phyloP scores from a whole-genome alignment of 306 rosid genomes.

The Trifolium dubium region DNA sequence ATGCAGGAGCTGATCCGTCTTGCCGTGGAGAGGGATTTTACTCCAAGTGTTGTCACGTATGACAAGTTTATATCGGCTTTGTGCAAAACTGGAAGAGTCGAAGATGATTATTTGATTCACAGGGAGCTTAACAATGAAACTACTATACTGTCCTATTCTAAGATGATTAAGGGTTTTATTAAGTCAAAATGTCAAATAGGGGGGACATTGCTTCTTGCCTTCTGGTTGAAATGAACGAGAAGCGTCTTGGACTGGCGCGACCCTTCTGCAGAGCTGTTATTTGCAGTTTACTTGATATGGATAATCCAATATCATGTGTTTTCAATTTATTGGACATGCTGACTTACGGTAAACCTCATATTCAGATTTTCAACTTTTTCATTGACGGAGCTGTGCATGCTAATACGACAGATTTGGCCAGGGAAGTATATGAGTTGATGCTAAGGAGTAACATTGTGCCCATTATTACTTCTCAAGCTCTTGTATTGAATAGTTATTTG shows the following conservation, averaged over 20 bases:
- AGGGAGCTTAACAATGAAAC: slow-evolving; percentile 50
- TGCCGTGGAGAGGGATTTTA: slow-evolving; percentile 52
- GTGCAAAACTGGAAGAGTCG: slow-evolving; percentile 61
- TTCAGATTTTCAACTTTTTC: slow-evolving; percentile 52
- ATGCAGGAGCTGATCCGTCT: slow-evolving; percentile 72
- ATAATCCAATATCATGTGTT: slow-evolving; percentile 54
- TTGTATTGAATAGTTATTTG: slow-evolving; percentile 63
- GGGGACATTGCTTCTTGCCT: slow-evolving; percentile 79
- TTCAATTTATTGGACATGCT: slow-evolving; percentile 61
- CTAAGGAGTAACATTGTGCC: slow-evolving; percentile 55
- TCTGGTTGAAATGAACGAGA: slow-evolving; percentile 78
- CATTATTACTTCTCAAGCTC: slow-evolving; percentile 43
- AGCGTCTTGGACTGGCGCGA: slow-evolving; percentile 48
- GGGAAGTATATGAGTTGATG: slow-evolving; percentile 68
- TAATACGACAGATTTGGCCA: slow-evolving; percentile 59
- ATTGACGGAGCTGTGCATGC: slow-evolving; percentile 63
- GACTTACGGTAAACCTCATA: slow-evolving; percentile 40
- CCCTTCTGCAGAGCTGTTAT: slow-evolving; percentile 54
- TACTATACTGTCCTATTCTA: slow-evolving; percentile 44
- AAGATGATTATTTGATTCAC: slow-evolving; percentile 64
- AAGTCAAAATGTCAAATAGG: slow-evolving; percentile 47
- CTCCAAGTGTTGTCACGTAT: slow-evolving; percentile 46
- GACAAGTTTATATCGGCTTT: slow-evolving; percentile 61
- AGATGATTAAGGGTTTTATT: slow-evolving; percentile 61
- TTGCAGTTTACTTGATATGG: slow-evolving; percentile 54